phyloP scores from a whole-genome alignment of 768 basidiomycete genomes.

The Suillus alpinus region DNA sequence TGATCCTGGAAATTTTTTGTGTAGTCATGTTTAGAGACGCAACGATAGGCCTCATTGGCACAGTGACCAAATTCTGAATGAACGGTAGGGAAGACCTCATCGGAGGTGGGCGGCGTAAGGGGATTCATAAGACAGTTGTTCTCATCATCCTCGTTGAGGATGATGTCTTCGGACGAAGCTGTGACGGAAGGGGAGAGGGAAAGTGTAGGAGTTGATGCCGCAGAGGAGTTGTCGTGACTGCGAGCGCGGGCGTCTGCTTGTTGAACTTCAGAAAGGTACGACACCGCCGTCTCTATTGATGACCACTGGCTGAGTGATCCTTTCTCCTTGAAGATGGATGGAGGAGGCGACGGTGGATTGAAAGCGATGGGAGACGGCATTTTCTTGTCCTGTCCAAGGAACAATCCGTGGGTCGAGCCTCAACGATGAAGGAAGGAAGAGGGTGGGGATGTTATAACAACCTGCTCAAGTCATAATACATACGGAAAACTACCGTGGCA shows the following conservation, averaged over 20 bases:
- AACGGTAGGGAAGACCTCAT: slow-evolving; percentile 72
- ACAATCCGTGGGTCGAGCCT: slow-evolving; percentile 7
- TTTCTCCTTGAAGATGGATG: slow-evolving; percentile 66
- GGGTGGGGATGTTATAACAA: not conserved
- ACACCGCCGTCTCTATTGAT: slow-evolving; percentile 49
- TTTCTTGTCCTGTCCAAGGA: slow-evolving; percentile 9
- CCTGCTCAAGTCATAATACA: not conserved
- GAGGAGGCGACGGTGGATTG: slow-evolving; percentile 44
- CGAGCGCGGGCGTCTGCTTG: slow-evolving; percentile 69
- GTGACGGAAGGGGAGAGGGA: slow-evolving; percentile 76
- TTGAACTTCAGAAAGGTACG: slow-evolving; percentile 63
- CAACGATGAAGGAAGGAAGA: slow-evolving; percentile 6
- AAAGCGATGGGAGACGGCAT: slow-evolving; percentile 68
- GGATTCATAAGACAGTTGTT: slow-evolving; percentile 63
- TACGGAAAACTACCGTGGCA: not conserved
- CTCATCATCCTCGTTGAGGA: slow-evolving; percentile 53
- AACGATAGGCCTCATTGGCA: slow-evolving; percentile 71
- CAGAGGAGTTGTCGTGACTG: slow-evolving; percentile 42
- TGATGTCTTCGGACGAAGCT: slow-evolving; percentile 63
- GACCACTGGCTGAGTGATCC: slow-evolving; percentile 31
- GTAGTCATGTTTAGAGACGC: slow-evolving; percentile 57
- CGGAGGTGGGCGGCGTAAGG: slow-evolving; percentile 70
- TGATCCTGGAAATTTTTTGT: slow-evolving; percentile 45
- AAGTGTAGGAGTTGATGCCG: slow-evolving; percentile 62
- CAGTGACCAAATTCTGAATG: slow-evolving; percentile 95